phyloP scores from a whole-genome alignment of 768 basidiomycete genomes.

The Trametes coccinea region DNA sequence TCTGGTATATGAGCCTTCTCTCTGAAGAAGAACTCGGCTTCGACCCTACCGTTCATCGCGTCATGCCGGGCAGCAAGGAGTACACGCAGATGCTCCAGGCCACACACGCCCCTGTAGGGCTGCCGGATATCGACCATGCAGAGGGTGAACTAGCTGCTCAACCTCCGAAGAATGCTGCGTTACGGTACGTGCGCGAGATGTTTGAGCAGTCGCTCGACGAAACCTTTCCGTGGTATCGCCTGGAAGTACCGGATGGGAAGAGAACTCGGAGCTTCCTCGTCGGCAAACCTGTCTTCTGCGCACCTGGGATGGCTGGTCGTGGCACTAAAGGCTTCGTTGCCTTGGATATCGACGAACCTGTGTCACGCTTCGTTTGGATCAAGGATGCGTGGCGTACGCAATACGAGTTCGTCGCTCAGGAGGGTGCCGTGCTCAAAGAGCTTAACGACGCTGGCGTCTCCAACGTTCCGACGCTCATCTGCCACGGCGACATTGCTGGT shows the following conservation, averaged over 20 bases:
- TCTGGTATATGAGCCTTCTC: not conserved
- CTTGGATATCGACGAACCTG: not conserved
- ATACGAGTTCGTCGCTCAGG: conserved; percentile 1
- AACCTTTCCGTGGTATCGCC: conserved; percentile 15
- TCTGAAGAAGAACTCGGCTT: not conserved
- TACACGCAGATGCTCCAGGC: not conserved
- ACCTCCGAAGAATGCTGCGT: not conserved
- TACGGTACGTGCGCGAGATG: conserved; percentile 6
- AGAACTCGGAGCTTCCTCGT: conserved; percentile 5
- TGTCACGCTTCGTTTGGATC: not conserved
- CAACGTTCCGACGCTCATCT: conserved; percentile 8
- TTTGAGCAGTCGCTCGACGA: not conserved
- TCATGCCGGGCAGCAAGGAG: not conserved
- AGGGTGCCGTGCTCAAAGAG: not conserved
- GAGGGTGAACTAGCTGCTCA: not conserved
- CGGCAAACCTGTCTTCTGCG: not conserved
- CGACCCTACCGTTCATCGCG: not conserved
- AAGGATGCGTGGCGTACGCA: conserved; percentile 14
- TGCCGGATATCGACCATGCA: not conserved
- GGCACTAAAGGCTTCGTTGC: conserved; percentile 20
- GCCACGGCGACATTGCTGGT: conserved; percentile 5
- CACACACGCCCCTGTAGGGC: not conserved
- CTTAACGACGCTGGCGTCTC: not conserved
- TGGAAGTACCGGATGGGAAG: conserved; percentile 2
- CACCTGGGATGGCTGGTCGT: conserved; percentile 13